Evolutionary conservation across 1,139 yeast genomes (phyloP).

Genomic region (Protomyces pachydermus): DNA sequence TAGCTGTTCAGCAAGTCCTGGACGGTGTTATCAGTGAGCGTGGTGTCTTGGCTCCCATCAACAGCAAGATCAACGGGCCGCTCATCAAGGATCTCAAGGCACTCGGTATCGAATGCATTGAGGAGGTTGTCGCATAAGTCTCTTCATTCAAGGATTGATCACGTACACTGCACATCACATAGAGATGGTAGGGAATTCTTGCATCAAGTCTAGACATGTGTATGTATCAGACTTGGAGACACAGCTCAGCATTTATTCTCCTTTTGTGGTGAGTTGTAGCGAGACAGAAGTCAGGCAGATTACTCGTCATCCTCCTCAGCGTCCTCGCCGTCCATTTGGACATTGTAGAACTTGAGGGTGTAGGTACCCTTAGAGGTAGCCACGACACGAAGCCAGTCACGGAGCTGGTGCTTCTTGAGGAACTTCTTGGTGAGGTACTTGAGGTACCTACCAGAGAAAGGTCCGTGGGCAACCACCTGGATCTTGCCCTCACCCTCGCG

Average conservation of each 20-base stretch:
- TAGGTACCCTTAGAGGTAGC: conserved; percentile 93
- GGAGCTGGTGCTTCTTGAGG: conserved; percentile 37
- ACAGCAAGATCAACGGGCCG: conserved; percentile 83
- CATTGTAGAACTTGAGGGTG: conserved; percentile 99
- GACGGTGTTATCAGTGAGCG: conserved; percentile 69
- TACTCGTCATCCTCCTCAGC: conserved; percentile 52
- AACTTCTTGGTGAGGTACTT: conserved; percentile 25
- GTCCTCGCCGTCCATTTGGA: conserved; percentile 88
- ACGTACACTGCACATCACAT: not conserved
- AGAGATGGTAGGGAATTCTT: conserved; percentile 4
- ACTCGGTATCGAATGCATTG: conserved; percentile 79
- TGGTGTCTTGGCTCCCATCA: conserved; percentile 90
- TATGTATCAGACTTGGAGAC: conserved; percentile 18
- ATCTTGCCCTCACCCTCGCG: conserved; percentile 74
- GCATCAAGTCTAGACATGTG: conserved; percentile 14
- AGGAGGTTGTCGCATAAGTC: conserved; percentile 55
- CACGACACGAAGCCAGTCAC: conserved; percentile 99
- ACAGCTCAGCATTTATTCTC: conserved; percentile 23
- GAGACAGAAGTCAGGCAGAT: not conserved
- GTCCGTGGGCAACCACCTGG: conserved; percentile 83
- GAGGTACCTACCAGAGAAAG: conserved; percentile 86
- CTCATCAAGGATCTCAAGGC: conserved; percentile 84
- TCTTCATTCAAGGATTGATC: not conserved
- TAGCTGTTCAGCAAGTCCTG: conserved; percentile 81
- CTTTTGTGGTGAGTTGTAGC: not conserved